Percentiles rank a stretch among this genome's conserved stretches.
Evolutionary conservation across 805 yeast genomes (phyloP).

Genomic region (Vanderwaltozyma tropicalis): DNA sequence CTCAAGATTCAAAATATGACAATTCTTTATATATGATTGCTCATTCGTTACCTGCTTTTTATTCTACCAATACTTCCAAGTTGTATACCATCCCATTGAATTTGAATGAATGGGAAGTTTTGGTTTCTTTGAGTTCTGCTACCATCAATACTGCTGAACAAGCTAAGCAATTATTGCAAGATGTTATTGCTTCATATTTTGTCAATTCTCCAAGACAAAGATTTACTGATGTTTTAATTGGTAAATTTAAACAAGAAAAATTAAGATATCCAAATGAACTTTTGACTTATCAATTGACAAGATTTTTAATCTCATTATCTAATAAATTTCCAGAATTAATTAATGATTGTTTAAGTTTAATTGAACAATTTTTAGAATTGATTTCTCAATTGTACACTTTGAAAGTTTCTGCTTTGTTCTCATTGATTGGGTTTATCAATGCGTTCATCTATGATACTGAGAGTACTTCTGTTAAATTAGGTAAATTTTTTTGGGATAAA

Average conservation of each 20-base stretch:
- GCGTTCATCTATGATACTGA: slow-evolving; percentile 18
- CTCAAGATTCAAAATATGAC: not conserved
- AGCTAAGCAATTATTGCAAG: slow-evolving; percentile 31
- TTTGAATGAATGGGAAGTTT: slow-evolving; percentile 43
- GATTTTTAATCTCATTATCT: slow-evolving; percentile 21
- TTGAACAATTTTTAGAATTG: slow-evolving; percentile 19
- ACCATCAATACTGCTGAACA: slow-evolving; percentile 27
- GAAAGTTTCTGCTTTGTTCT: slow-evolving; percentile 20
- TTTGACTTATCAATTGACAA: slow-evolving; percentile 28
- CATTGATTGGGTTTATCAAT: slow-evolving; percentile 31
- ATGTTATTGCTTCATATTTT: slow-evolving; percentile 38
- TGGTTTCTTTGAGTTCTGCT: slow-evolving; percentile 40
- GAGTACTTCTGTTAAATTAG: slow-evolving; percentile 8
- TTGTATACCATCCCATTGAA: slow-evolving; percentile 34
- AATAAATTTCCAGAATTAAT: slow-evolving; percentile 22
- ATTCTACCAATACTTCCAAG: slow-evolving; percentile 18
- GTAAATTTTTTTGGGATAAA: slow-evolving; percentile 12
- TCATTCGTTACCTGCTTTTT: slow-evolving; percentile 21
- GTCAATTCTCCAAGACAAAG: slow-evolving; percentile 41
- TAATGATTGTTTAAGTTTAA: slow-evolving; percentile 10
- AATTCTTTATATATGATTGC: slow-evolving; percentile 12
- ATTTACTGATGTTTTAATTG: slow-evolving; percentile 31
- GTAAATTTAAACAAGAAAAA: slow-evolving; percentile 27
- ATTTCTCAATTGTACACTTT: slow-evolving; percentile 9
- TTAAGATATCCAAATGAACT: slow-evolving; percentile 33